These are phyloP conservation scores for Epichloe amarillans DNA, from an alignment of 2,329 filamentous ascomycete genomes.

Conservation along the genomic window DNA sequence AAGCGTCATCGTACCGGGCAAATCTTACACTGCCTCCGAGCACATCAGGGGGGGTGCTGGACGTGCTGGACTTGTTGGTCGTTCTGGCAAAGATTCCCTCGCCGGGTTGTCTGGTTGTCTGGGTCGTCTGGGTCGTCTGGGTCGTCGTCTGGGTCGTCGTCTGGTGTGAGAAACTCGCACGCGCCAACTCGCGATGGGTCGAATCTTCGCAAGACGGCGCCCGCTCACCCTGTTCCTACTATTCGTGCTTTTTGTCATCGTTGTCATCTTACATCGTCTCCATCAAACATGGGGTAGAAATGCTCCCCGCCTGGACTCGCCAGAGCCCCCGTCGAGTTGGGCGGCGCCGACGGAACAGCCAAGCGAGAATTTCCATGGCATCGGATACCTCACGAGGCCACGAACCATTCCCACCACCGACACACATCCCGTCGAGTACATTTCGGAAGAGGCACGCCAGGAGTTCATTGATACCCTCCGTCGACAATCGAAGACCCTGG, in stretches of 20 bases:
- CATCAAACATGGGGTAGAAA: neutral
- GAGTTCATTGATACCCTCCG: slow-evolving; percentile 10
- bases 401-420: neutral
- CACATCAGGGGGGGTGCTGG: too few species aligned
- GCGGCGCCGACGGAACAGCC: neutral
- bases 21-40: too few species aligned
- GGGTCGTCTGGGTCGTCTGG: neutral
- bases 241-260: neutral
- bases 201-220: neutral
- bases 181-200: neutral
- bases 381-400: neutral
- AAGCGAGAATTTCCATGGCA: neutral
- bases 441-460: neutral
- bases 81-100: neutral
- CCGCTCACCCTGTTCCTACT: neutral
- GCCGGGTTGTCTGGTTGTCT: neutral
- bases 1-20: too few species aligned
- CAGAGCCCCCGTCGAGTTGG: neutral
- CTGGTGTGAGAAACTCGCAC: neutral
- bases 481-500: slow-evolving; percentile 60
- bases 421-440: neutral
- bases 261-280: neutral
- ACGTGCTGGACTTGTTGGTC: too few species aligned
- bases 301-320: neutral
- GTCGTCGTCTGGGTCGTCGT: neutral